Evolutionary conservation across 164 flowering plant species (phyloP).

Genomic region (Tetrastigma voinierianum): DNA sequence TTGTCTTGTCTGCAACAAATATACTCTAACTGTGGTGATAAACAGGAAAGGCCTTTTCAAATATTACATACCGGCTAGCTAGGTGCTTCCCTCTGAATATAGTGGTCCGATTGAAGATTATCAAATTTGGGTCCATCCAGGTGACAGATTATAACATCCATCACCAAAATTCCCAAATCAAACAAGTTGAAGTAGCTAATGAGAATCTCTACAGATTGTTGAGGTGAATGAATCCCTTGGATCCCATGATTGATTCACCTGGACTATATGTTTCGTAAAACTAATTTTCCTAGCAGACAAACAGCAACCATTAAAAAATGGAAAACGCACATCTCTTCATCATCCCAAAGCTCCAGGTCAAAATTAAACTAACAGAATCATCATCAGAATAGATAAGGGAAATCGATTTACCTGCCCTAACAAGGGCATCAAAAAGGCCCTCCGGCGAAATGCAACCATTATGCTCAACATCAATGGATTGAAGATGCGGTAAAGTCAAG

Average conservation of each 20-base stretch:
- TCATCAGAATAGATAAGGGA: too few species aligned
- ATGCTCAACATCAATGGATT: conserved; percentile 34
- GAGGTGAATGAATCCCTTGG: too few species aligned
- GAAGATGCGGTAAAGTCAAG: conserved; percentile 32
- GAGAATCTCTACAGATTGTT: too few species aligned
- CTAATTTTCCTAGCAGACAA: too few species aligned
- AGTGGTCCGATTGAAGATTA: neutral
- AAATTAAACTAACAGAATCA: too few species aligned
- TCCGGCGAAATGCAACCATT: conserved; percentile 33
- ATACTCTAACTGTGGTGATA: neutral
- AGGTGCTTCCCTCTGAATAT: too few species aligned
- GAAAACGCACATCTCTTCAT: too few species aligned
- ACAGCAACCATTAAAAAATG: too few species aligned
- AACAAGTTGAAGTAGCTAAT: neutral
- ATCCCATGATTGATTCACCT: too few species aligned
- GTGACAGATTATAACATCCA: neutral
- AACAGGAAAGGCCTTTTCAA: neutral
- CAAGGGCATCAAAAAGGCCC: conserved; percentile 32
- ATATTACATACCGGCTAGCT: too few species aligned
- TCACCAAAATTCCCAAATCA: neutral
- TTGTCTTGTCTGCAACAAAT: neutral
- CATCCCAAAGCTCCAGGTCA: too few species aligned
- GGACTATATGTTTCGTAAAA: too few species aligned
- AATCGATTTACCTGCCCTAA: conserved; percentile 20
- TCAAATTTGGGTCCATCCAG: neutral